Evolutionary conservation across 495 filamentous ascomycete species (phyloP).

Genomic region (Talaromyces borbonicus): DNA sequence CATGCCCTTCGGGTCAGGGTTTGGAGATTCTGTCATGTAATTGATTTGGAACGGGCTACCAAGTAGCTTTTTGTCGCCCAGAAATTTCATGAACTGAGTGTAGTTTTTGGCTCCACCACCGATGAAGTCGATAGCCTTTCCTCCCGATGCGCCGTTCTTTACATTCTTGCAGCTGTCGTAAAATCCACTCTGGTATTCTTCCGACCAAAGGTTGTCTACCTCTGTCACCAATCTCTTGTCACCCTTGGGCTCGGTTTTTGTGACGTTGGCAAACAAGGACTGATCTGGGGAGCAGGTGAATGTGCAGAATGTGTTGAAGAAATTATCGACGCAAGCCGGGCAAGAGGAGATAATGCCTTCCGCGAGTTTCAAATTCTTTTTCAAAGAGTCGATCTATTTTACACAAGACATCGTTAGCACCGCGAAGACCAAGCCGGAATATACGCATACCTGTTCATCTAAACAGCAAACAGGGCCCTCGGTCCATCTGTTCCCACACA

Average conservation of each 20-base stretch:
- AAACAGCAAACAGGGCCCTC: constrained; percentile 77
- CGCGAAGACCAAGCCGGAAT: constrained; percentile 3
- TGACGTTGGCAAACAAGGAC: constrained; percentile 91
- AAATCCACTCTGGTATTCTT: constrained; percentile 80
- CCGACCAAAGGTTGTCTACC: constrained; percentile 79
- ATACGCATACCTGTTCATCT: constrained; percentile 56
- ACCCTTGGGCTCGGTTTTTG: constrained; percentile 49
- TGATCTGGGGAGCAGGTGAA: constrained; percentile 97
- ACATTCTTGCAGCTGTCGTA: constrained; percentile 98
- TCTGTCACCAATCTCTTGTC: constrained; percentile 72
- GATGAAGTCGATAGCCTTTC: constrained; percentile 87
- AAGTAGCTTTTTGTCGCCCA: constrained; percentile 80
- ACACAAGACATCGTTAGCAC: constrained; percentile 14
- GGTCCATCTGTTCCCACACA: constrained; percentile 82
- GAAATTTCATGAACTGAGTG: constrained; percentile 70
- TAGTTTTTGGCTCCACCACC: constrained; percentile 93
- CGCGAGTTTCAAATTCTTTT: constrained; percentile 74
- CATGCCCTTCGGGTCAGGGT: constrained; percentile 50
- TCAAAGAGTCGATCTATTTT: constrained; percentile 60
- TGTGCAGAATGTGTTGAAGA: constrained; percentile 94
- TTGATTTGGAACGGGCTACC: constrained; percentile 98
- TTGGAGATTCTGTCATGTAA: constrained; percentile 54
- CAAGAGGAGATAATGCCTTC: constrained; percentile 83
- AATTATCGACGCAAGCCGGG: constrained; percentile 93
- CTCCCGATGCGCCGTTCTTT: constrained; percentile 89